Percentiles rank a stretch among this genome's conserved stretches.
phyloP scores from a whole-genome alignment of 2,329 filamentous ascomycete genomes.

The Lojkania enalia region DNA sequence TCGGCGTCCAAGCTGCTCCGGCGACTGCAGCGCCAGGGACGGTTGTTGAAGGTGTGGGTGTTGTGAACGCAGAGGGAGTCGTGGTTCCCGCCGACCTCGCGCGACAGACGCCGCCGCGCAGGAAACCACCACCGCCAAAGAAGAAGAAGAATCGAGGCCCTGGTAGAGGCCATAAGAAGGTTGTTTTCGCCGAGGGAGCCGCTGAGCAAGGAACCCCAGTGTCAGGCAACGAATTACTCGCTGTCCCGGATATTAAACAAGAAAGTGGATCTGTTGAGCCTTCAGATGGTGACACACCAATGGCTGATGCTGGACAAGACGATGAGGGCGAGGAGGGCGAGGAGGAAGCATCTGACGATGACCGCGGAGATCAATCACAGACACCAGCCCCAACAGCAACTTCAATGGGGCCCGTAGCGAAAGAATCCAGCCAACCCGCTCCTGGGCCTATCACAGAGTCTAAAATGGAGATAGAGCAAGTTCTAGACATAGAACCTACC shows the following conservation, averaged over 20 bases:
- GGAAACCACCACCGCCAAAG: conserved; percentile 75
- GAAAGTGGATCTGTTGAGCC: conserved; percentile 47
- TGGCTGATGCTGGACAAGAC: conserved; percentile 50
- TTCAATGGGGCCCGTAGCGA: conserved; percentile 30
- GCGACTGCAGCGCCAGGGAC: conserved; percentile 60
- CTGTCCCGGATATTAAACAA: conserved; percentile 36
- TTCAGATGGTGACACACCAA: conserved; percentile 43
- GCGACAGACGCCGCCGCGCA: conserved; percentile 57
- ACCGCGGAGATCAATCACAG: conserved; percentile 53
- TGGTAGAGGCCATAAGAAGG: conserved; percentile 78
- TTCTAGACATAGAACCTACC: conserved; percentile 6
- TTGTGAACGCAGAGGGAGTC: conserved; percentile 64
- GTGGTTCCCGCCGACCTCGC: conserved; percentile 55
- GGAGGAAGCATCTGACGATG: conserved; percentile 51
- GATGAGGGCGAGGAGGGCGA: conserved; percentile 53
- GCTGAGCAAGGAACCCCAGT: conserved; percentile 32
- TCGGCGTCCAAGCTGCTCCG: conserved; percentile 49
- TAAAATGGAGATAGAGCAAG: conserved; percentile 12
- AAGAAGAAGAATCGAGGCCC: conserved; percentile 76
- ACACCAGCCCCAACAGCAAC: conserved; percentile 42
- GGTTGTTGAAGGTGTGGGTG: conserved; percentile 61
- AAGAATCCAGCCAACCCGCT: conserved; percentile 17
- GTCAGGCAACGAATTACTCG: conserved; percentile 30
- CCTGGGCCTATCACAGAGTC: conserved; percentile 2
- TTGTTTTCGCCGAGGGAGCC: conserved; percentile 59